phyloP scores from a whole-genome alignment of 345 rosid species.

The Dipteronia dyeriana region DNA sequence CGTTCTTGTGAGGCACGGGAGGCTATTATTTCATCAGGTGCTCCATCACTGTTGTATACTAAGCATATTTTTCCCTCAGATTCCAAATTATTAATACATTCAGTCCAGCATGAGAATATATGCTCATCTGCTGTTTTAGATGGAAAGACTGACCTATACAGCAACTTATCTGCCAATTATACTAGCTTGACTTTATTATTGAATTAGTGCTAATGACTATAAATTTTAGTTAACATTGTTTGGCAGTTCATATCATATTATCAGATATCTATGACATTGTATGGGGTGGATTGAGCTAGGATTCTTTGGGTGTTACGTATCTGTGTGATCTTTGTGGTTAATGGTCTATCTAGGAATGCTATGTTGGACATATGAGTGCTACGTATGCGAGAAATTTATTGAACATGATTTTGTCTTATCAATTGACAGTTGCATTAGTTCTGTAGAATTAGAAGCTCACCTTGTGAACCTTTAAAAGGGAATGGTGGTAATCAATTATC shows the following conservation, averaged over 20 bases:
- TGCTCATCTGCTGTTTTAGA: not conserved
- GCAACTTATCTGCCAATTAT: not conserved
- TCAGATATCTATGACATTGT: not conserved
- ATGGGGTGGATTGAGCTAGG: not conserved
- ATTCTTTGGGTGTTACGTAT: not conserved
- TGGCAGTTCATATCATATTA: not conserved
- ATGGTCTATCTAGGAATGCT: not conserved
- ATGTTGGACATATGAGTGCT: not conserved
- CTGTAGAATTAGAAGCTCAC: conserved; percentile 29
- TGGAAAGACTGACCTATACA: conserved; percentile 1
- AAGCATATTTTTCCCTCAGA: not conserved
- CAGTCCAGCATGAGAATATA: not conserved
- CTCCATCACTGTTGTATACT: not conserved
- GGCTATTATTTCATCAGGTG: conserved; percentile 32
- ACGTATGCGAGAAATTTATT: not conserved
- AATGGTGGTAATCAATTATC: conserved; percentile 19
- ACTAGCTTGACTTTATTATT: not conserved
- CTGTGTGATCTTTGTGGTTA: not conserved
- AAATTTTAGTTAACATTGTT: not conserved
- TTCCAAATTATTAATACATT: conserved; percentile 4
- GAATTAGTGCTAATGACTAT: not conserved
- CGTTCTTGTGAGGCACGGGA: conserved; percentile 24
- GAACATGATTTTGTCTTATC: too few species aligned
- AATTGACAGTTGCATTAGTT: too few species aligned
- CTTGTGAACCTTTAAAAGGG: conserved; percentile 18